Base-by-base conservation (phyloP, 1,284 basidiomycete genomes). In the Thecaphora thlaspeos region DNA sequence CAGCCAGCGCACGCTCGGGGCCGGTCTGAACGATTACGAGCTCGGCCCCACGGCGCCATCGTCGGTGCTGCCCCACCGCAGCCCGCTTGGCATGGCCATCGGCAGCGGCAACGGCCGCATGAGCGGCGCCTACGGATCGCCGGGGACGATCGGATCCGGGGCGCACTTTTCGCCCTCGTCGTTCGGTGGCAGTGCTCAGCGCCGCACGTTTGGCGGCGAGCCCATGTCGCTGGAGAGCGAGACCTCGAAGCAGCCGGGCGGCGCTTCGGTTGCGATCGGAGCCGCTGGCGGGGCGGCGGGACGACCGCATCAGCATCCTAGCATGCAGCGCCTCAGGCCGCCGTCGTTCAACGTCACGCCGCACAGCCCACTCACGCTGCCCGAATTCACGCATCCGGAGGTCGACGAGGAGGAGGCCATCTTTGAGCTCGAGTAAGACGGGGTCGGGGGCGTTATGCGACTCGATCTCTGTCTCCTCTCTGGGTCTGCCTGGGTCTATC, bases 341-440 rank as follows among this genome's bases (percentile, higher is more conserved):
- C 50, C 51, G 4, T 55, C 50, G 38, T 59, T 58, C 36, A 50
- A 47, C 2, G 51, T 46, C 34, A 57, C 52, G 8, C 60, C 58
- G 2, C 54, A 55, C 28, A 46, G 46, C 15, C 64, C 72, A 2
- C 57, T 68, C 37, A 62, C 71, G 0, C 55, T 71, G 11, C 66
- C 73, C 2, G 52, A 72, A 14, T 48, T 61, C 21, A 69, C 73
- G 12, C 52, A 54, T 28, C 55, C 67, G 32, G 73, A 69, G 28
- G 58, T 37, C 18, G 74, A 70, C 41, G 62, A 63, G 36, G 71
- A 77, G 14, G 75, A 76, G 39, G 60, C 72, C 3, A 74, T 77
- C 34, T 77, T 77, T 37, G 73, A 77, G 51, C 61, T 77, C 22
- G 75, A 77, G 42, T 77, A 49, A 50, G 41, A n/a, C n/a, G n/a